Percentiles rank a stretch among this genome's conserved stretches.
These are phyloP conservation scores for Nakazawaea siamensis DNA, from an alignment of 805 yeast species.

Conservation along the genomic window DNA sequence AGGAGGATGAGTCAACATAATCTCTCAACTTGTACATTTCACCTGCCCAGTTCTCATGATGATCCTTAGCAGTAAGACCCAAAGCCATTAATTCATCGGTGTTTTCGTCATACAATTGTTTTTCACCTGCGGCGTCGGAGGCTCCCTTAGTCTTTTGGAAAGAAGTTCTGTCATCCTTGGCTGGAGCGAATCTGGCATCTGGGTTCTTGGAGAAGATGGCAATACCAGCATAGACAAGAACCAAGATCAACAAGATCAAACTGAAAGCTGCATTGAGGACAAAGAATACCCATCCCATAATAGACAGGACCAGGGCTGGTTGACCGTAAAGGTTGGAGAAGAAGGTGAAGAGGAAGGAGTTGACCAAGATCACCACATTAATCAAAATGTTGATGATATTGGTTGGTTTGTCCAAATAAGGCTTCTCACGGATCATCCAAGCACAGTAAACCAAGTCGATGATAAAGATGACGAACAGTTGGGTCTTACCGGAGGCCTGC, in stretches of 20 bases:
- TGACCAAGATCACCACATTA: conserved; percentile 62
- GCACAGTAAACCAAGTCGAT: conserved; percentile 65
- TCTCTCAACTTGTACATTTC: conserved; percentile 47
- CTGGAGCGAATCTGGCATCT: conserved; percentile 81
- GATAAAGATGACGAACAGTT: conserved; percentile 68
- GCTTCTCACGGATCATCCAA: conserved; percentile 54
- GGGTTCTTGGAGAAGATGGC: conserved; percentile 76
- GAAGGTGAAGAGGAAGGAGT: conserved; percentile 79
- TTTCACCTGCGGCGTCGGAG: conserved; percentile 11
- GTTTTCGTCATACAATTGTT: conserved; percentile 14
- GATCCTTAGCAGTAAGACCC: conserved; percentile 79
- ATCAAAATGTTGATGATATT: conserved; percentile 69
- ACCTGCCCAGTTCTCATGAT: conserved; percentile 64
- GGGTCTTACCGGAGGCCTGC: conserved; percentile 76
- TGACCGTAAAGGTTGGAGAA: conserved; percentile 81
- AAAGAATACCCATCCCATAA: conserved; percentile 91
- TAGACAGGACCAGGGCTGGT: conserved; percentile 66
- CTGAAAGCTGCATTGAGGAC: conserved; percentile 86
- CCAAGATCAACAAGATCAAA: conserved; percentile 59
- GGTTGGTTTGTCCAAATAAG: conserved; percentile 78
- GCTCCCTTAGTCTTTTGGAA: conserved; percentile 43
- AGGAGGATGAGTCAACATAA: conserved; percentile 15
- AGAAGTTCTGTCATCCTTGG: conserved; percentile 86
- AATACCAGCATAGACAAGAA: conserved; percentile 56
- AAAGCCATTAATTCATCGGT: conserved; percentile 49